These are phyloP conservation scores for Aspergillus aculeatinus DNA, from an alignment of 2,329 filamentous ascomycete species.

Conservation along the genomic window DNA sequence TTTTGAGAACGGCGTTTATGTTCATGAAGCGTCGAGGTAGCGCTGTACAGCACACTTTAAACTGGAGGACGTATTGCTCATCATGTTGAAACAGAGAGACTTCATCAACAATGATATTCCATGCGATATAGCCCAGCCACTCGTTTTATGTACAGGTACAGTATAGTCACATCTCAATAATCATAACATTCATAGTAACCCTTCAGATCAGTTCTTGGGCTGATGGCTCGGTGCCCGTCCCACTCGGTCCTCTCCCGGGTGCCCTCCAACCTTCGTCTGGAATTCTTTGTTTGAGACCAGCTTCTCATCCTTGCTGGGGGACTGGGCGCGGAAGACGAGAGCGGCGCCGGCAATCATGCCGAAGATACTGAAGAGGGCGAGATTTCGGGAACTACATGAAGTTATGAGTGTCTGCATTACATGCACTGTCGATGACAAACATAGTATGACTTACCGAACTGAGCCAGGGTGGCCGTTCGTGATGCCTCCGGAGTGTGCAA, in stretches of 20 bases:
- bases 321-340: slow-evolving; percentile 15
- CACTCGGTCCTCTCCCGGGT: not conserved
- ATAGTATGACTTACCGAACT: not conserved
- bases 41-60: too few relatives aligned
- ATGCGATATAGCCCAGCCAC: too few relatives aligned
- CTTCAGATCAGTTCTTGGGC: not conserved
- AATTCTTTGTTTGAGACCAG: slow-evolving; percentile 10
- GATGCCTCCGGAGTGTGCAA: not conserved
- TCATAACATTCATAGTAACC: not conserved
- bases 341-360: slow-evolving; percentile 6
- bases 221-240: slow-evolving; percentile 3
- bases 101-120: too few relatives aligned
- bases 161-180: too few relatives aligned
- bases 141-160: not conserved
- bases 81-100: not conserved
- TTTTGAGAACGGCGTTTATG: too few relatives aligned
- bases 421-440: not conserved
- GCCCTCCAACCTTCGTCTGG: slow-evolving; percentile 10
- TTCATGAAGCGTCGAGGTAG: not conserved
- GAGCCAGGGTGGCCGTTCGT: not conserved
- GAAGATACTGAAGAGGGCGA: slow-evolving; percentile 9
- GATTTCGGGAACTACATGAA: slow-evolving; percentile 8
- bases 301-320: slow-evolving; percentile 10
- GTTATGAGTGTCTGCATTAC: not conserved
- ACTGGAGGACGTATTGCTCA: not conserved